These are phyloP conservation scores for Moelleriella libera DNA, from an alignment of 2,329 filamentous ascomycete genomes.

Conservation along the genomic window DNA sequence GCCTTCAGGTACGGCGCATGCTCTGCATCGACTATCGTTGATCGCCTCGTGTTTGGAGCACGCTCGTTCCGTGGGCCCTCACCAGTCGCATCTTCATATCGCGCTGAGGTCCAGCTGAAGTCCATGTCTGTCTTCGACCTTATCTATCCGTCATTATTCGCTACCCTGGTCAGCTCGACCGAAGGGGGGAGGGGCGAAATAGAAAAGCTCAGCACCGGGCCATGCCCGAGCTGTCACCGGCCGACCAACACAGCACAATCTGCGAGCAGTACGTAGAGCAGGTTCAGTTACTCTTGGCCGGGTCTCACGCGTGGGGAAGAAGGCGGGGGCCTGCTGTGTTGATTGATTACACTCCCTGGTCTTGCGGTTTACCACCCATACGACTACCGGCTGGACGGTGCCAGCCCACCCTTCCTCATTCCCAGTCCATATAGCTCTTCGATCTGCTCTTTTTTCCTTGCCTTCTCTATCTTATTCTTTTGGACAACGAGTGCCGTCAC, in stretches of 20 bases:
- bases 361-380: conserved; percentile 5
- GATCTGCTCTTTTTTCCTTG: background rate
- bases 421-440: conserved; percentile 3
- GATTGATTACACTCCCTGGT: conserved; percentile 3
- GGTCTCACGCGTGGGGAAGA: background rate
- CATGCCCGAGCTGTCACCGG: background rate
- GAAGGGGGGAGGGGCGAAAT: background rate
- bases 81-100: too few species aligned
- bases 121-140: too few species aligned
- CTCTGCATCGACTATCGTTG: too few species aligned
- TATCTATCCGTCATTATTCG: too few species aligned
- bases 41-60: too few species aligned
- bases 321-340: conserved; percentile 1
- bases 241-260: background rate
- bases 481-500: background rate
- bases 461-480: conserved; percentile 1
- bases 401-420: conserved; percentile 2
- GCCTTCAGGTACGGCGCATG: too few species aligned
- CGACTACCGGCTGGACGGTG: conserved; percentile 4
- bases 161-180: background rate
- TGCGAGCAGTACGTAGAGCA: conserved; percentile 8
- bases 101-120: too few species aligned
- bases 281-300: conserved; percentile 4
- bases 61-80: too few species aligned
- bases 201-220: background rate